Evolutionary conservation across 2,329 filamentous ascomycete genomes (phyloP).

Genomic region (Curvularia lunata): DNA sequence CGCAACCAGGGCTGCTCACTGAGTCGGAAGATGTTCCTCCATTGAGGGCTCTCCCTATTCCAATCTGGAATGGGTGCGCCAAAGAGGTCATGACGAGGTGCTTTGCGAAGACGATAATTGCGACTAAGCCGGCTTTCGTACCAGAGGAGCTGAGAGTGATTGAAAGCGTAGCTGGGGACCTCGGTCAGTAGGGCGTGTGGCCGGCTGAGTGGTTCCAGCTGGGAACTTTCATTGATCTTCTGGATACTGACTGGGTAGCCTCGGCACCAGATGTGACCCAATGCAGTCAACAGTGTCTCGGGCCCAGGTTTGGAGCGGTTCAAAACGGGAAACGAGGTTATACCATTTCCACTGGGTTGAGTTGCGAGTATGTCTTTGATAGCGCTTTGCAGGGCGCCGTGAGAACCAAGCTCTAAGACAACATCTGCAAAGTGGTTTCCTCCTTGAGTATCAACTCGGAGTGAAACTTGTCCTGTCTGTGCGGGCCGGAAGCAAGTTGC

Average conservation of each 20-base stretch:
- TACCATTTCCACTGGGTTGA: background rate
- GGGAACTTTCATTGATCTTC: background rate
- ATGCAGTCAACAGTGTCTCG: background rate
- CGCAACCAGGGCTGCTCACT: conserved; percentile 21
- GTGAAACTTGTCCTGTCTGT: conserved; percentile 4
- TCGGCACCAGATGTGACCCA: conserved; percentile 1
- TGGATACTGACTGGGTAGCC: conserved; percentile 1
- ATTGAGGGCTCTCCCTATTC: conserved; percentile 5
- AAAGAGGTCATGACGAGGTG: conserved; percentile 15
- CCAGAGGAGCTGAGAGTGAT: conserved; percentile 38
- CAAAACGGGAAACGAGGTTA: background rate
- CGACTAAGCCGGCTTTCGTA: conserved; percentile 16
- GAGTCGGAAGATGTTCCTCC: conserved; percentile 16
- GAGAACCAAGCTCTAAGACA: conserved; percentile 54
- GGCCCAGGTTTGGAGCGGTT: background rate
- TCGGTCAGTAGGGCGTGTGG: conserved; percentile 20
- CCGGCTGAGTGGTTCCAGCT: conserved; percentile 5
- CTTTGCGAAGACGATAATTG: conserved; percentile 9
- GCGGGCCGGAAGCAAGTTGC: background rate
- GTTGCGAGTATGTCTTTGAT: conserved; percentile 9
- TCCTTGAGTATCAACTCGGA: conserved; percentile 5
- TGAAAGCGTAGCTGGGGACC: conserved; percentile 33
- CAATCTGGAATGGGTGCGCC: conserved; percentile 9
- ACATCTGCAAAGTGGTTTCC: conserved; percentile 1
- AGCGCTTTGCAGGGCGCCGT: conserved; percentile 50